These are phyloP conservation scores for Monilinia vaccinii-corymbosi DNA, from an alignment of 2,329 filamentous ascomycete genomes.

Conservation along the genomic window DNA sequence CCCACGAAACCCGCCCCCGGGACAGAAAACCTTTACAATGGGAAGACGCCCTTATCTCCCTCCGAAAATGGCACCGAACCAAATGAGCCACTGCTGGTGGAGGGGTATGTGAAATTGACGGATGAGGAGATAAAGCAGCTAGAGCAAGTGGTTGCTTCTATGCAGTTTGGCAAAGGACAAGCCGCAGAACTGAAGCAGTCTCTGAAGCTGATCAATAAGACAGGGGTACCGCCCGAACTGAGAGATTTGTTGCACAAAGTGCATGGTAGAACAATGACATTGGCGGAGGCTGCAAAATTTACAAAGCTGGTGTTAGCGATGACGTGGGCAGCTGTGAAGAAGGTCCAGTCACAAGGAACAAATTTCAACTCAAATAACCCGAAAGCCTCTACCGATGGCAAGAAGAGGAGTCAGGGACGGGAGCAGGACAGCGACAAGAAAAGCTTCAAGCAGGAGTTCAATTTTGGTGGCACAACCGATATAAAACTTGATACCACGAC, in stretches of 20 bases:
- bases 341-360: constrained; percentile 24
- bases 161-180: constrained; percentile 51
- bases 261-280: constrained; percentile 22
- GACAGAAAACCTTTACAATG: constrained; percentile 38
- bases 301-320: constrained; percentile 31
- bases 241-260: constrained; percentile 31
- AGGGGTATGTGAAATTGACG: constrained; percentile 35
- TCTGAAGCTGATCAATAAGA: constrained; percentile 52
- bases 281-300: constrained; percentile 25
- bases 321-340: constrained; percentile 23
- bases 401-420: background rate
- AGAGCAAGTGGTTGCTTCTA: constrained; percentile 43
- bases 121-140: constrained; percentile 49
- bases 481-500: constrained; percentile 27
- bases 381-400: constrained; percentile 14
- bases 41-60: constrained; percentile 32
- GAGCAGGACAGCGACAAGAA: background rate
- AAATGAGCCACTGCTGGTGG: constrained; percentile 21
- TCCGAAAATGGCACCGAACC: constrained; percentile 21
- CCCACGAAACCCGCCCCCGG: constrained; percentile 30
- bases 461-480: constrained; percentile 13
- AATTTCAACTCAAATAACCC: constrained; percentile 19
- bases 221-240: constrained; percentile 57
- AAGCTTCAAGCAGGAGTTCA: constrained; percentile 30
- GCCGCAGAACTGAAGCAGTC: constrained; percentile 52